Percentiles rank a stretch among this genome's conserved stretches.
Evolutionary conservation across 208 protist genomes (phyloP).

Genomic region (Trypanosoma lewisi): DNA sequence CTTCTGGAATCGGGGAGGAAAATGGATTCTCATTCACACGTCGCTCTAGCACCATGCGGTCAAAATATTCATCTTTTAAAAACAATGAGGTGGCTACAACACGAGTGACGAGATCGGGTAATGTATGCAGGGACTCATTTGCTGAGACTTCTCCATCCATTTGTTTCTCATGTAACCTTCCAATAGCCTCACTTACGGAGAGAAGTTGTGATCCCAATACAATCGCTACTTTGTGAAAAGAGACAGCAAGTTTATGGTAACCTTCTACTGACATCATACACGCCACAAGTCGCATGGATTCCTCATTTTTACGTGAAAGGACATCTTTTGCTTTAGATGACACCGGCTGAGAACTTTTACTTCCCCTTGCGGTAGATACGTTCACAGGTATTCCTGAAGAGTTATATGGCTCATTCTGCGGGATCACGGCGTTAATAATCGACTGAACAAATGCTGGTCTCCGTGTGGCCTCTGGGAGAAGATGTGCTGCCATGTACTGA

Average conservation of each 20-base stretch:
- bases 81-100: conserved; percentile 59
- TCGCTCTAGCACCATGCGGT: conserved; percentile 74
- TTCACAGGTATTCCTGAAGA: background rate
- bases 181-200: conserved; percentile 8
- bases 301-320: conserved; percentile 14
- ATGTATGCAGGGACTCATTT: background rate
- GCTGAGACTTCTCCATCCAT: background rate
- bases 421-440: conserved; percentile 24
- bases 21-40: conserved; percentile 19
- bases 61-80: conserved; percentile 88
- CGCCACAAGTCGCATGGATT: conserved; percentile 20
- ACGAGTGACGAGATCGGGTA: conserved; percentile 68
- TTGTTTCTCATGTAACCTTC: background rate
- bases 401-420: conserved; percentile 14
- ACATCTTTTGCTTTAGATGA: conserved; percentile 5
- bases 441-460: conserved; percentile 23
- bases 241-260: conserved; percentile 26
- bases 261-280: conserved; percentile 28
- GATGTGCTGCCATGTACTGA: conserved; percentile 23
- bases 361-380: background rate
- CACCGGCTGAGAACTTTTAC: background rate
- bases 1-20: conserved; percentile 7
- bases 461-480: conserved; percentile 21
- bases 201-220: conserved; percentile 24
- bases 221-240: conserved; percentile 28